Evolutionary conservation across 1,284 basidiomycete genomes (phyloP), one percentile per base, ranked within the genome.

Genomic region (Naganishia sp.): DNA sequence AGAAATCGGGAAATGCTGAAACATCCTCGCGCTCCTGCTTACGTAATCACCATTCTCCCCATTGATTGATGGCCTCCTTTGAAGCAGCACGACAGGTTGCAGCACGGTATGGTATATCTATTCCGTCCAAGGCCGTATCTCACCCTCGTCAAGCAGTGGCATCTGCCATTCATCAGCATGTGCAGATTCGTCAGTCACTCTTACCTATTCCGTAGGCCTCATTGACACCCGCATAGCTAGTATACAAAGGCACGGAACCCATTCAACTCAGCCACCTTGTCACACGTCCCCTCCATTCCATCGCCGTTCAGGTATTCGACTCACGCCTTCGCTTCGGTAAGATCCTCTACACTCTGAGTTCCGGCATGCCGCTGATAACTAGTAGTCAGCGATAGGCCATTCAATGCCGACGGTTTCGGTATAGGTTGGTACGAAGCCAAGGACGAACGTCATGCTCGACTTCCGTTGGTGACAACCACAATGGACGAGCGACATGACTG

Each of bases 301-400:
- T 98, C 81, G 93, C 93, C 76, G 94, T 94, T 77, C 93, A 96
- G 76, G 92, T 94, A 0, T 94, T 93, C 74, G 93, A 95, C 80
- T 92, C 90, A 43, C 85, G 92, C 23, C 82, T 96, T 39, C 86
- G 94, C 21, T 80, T 96, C 67, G 63, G 71, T 73, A 68, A 23
- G 42, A 39, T 25, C 56, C 25, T n/a, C n/a, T 47, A 10, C 10
- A 15, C 39, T 35, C n/a, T 46, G 66, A 69, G 3, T 2, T 43
- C 39, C 7, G 17, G 28, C 21, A 23, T 46, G 41, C 47, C 35
- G 13, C 46, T 23, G 4, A 35, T 43, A 11, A n/a, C 18, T 53
- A 63, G 21, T 50, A 47, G 58, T 61, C 21, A 61, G 58, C 28
- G 58, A 61, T 15, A 55, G 70, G 54, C 65, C 69, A 21, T 66